phyloP scores from a whole-genome alignment of 1,139 yeast species.

The Kodamaea suecica region DNA sequence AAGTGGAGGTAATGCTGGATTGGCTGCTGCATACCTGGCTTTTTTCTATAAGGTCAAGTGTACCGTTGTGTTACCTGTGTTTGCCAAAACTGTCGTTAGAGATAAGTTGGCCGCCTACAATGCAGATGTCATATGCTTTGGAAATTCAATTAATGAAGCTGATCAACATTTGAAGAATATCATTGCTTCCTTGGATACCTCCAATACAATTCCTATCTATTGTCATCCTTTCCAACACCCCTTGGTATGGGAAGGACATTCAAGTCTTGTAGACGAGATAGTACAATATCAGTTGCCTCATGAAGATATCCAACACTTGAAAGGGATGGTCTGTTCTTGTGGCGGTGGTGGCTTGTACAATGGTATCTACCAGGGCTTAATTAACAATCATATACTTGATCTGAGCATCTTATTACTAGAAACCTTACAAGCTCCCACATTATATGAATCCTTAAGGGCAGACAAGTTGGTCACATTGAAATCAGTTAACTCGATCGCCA shows the following conservation, averaged over 20 bases:
- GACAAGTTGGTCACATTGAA: slow-evolving; percentile 43
- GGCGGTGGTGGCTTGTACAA: slow-evolving; percentile 77
- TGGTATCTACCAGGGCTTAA: slow-evolving; percentile 59
- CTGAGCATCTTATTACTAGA: slow-evolving; percentile 36
- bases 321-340: slow-evolving; percentile 62
- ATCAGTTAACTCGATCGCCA: slow-evolving; percentile 54
- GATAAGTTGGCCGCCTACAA: slow-evolving; percentile 40
- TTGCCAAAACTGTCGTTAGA: slow-evolving; percentile 34
- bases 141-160: slow-evolving; percentile 65
- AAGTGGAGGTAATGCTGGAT: slow-evolving; percentile 79
- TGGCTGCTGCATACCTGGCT: slow-evolving; percentile 69
- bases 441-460: slow-evolving; percentile 46
- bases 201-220: slow-evolving; percentile 42
- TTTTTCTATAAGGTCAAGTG: slow-evolving; percentile 44
- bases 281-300: slow-evolving; percentile 32
- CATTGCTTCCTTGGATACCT: slow-evolving; percentile 15
- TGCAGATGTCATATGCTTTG: slow-evolving; percentile 54
- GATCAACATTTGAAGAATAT: slow-evolving; percentile 44
- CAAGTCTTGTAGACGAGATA: slow-evolving; percentile 58
- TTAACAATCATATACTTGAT: slow-evolving; percentile 29
- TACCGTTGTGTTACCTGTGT: slow-evolving; percentile 62
- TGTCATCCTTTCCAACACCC: slow-evolving; percentile 72
- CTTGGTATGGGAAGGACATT: slow-evolving; percentile 66
- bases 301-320: slow-evolving; percentile 31
- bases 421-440: slow-evolving; percentile 58